Base-by-base conservation (phyloP, 1,284 basidiomycete genomes). In the Kwoniella shivajii region DNA sequence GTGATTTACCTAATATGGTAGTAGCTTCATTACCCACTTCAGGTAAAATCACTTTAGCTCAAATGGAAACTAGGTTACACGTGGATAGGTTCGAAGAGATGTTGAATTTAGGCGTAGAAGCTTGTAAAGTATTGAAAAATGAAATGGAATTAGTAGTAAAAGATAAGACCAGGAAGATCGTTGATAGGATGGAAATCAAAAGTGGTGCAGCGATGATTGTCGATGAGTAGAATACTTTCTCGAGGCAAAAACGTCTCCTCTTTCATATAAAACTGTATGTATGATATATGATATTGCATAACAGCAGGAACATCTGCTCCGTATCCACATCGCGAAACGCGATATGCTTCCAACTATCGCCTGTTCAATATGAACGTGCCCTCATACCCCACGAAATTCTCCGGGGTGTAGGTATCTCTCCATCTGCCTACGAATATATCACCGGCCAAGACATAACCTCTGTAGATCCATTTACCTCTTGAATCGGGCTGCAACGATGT, bases 11-110 rank as follows among this genome's bases (percentile, higher is more conserved):
- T 0, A 84, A 89, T 67, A 78, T 95, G 26, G 92, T 91, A 0
- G 86, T 97, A 44, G 95, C 92, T 0, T 83, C 90, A 27, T 85
- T 97, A 81, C 93, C 95, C 0, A 84, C 86, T 56, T 87, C 87
- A 6, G 84, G 85, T 3, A 89, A 88, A 65, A 86, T 97, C 42
- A 90, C 91, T 4, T 82, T 98, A 22, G 88, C 93, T 59, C 88
- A 88, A 59, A 88, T 97, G 85, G 95, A 98, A 78, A 96, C 92
- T 13, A 82, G 94, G n/a, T 76, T 99, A 59, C 92, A 93, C 69
- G 87, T 94, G 13, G 92, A 95, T 69, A 83, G 91, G 41, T 95
- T 98, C 69, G 89, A 90, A 72, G 90, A 94, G 71, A 86, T 97
- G 70, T 85, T 98, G 63, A 79, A 81, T 60, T 76, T 95, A 41